These are phyloP conservation scores for Phoma sp. DNA, from an alignment of 2,329 filamentous ascomycete species.

Conservation along the genomic window DNA sequence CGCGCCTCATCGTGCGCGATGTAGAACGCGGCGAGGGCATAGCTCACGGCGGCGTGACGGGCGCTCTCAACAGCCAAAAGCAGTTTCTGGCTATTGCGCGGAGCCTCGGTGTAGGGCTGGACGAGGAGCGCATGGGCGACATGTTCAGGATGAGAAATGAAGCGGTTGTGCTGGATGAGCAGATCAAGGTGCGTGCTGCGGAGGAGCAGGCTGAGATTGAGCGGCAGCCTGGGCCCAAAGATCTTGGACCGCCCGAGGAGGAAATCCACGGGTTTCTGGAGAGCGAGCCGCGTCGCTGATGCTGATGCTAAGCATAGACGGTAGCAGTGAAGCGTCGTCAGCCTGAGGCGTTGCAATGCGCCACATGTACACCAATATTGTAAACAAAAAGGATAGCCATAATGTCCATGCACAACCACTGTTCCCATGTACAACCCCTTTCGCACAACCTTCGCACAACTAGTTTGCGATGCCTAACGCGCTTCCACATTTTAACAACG, in stretches of 20 bases:
- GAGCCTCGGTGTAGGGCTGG: slow-evolving; percentile 18
- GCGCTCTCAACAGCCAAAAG: slow-evolving; percentile 13
- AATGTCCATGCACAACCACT: slow-evolving; percentile 2
- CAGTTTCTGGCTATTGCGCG: slow-evolving; percentile 27
- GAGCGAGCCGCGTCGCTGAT: slow-evolving; percentile 13
- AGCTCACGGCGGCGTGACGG: slow-evolving; percentile 29
- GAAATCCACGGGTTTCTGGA: slow-evolving; percentile 24
- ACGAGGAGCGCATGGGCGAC: slow-evolving; percentile 21
- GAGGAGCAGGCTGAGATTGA: slow-evolving; percentile 6
- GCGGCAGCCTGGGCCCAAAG: background rate
- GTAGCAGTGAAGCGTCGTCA: background rate
- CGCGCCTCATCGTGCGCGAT: slow-evolving; percentile 47
- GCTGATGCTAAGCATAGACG: background rate
- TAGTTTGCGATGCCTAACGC: slow-evolving; percentile 1
- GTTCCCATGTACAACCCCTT: background rate
- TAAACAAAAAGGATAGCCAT: background rate
- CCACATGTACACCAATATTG: slow-evolving; percentile 1
- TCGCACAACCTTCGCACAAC: slow-evolving; percentile 8
- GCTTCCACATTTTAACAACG: background rate
- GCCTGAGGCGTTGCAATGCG: slow-evolving; percentile 3
- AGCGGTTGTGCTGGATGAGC: slow-evolving; percentile 6
- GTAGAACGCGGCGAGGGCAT: slow-evolving; percentile 44
- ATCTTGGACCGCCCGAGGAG: slow-evolving; percentile 10
- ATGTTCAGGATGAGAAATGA: slow-evolving; percentile 6
- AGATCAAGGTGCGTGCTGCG: background rate